These are phyloP conservation scores for Kodamaea fukazawae DNA, from an alignment of 805 yeast species.

Conservation along the genomic window DNA sequence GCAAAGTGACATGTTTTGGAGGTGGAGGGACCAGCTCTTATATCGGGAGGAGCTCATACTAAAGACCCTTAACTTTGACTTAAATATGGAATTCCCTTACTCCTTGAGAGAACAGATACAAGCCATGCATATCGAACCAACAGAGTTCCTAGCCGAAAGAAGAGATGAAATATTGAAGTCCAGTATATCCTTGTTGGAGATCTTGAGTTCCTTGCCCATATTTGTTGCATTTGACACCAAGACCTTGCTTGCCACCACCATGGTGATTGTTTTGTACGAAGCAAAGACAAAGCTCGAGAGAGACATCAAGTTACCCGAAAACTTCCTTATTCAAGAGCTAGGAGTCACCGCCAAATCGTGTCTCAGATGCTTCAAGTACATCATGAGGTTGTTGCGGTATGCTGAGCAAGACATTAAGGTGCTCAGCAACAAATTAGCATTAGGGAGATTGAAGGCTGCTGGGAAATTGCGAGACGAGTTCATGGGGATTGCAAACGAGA, in stretches of 20 bases:
- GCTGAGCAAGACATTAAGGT: conserved; percentile 21
- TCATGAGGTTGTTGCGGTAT: conserved; percentile 20
- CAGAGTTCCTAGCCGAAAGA: conserved; percentile 6
- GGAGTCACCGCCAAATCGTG: conserved; percentile 16
- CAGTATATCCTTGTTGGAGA: conserved; percentile 34
- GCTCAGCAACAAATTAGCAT: conserved; percentile 23
- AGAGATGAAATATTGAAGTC: conserved; percentile 24
- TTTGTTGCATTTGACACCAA: conserved; percentile 33
- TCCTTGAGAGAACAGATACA: conserved; percentile 19
- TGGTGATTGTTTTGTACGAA: conserved; percentile 23
- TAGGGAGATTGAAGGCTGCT: conserved; percentile 18
- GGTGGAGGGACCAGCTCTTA: conserved; percentile 43
- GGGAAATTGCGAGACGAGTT: conserved; percentile 13
- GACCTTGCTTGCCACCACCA: conserved; percentile 30
- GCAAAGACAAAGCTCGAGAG: conserved; percentile 17
- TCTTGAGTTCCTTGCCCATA: conserved; percentile 38
- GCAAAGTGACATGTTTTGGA: conserved; percentile 41
- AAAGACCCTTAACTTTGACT: conserved; percentile 38
- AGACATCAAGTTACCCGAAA: conserved; percentile 18
- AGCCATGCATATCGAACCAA: background rate
- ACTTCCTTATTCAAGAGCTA: conserved; percentile 16
- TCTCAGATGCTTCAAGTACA: conserved; percentile 26
- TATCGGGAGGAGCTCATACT: conserved; percentile 43
- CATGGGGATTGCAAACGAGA: conserved; percentile 14
- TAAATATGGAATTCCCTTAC: conserved; percentile 40